Evolutionary conservation across 2,329 filamentous ascomycete genomes (phyloP).

Genomic region (Lasiodiplodia sp.): DNA sequence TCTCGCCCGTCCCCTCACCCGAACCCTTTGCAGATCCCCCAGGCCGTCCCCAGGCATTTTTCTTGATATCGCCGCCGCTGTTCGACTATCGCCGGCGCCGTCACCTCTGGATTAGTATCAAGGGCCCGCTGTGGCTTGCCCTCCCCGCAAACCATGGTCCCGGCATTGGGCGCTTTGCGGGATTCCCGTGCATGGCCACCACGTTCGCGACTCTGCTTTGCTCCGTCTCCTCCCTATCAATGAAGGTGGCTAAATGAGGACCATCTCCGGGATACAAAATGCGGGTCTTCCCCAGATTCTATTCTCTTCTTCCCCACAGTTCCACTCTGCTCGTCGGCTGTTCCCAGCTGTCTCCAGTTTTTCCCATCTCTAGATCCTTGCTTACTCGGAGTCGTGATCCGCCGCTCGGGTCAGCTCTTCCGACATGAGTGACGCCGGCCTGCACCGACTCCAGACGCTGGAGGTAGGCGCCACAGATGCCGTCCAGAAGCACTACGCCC

Average conservation of each 20-base stretch:
- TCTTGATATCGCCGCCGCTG: too few relatives aligned
- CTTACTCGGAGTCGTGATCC: neutral
- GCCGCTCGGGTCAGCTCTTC: neutral
- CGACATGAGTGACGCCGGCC: constrained; percentile 25
- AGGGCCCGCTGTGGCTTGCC: too few relatives aligned
- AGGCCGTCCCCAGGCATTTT: too few relatives aligned
- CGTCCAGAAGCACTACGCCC: constrained; percentile 57
- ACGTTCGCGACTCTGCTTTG: neutral
- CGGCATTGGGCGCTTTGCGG: too few relatives aligned
- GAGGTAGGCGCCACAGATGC: constrained; percentile 64
- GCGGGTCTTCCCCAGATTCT: constrained; percentile 11
- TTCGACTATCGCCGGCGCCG: too few relatives aligned
- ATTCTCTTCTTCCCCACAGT: too few relatives aligned
- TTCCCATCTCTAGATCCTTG: neutral
- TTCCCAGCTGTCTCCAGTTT: neutral
- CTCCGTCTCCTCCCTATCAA: neutral
- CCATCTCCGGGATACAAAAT: constrained; percentile 3
- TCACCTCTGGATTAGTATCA: too few relatives aligned
- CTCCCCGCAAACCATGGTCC: too few relatives aligned
- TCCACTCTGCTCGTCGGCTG: neutral
- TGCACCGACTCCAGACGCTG: constrained; percentile 47
- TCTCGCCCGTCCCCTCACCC: neutral
- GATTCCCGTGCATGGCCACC: too few relatives aligned
- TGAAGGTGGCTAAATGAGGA: neutral
- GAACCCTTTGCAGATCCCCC: too few relatives aligned